phyloP scores from a whole-genome alignment of 1,284 basidiomycete species.

The Kwoniella shivajii region DNA sequence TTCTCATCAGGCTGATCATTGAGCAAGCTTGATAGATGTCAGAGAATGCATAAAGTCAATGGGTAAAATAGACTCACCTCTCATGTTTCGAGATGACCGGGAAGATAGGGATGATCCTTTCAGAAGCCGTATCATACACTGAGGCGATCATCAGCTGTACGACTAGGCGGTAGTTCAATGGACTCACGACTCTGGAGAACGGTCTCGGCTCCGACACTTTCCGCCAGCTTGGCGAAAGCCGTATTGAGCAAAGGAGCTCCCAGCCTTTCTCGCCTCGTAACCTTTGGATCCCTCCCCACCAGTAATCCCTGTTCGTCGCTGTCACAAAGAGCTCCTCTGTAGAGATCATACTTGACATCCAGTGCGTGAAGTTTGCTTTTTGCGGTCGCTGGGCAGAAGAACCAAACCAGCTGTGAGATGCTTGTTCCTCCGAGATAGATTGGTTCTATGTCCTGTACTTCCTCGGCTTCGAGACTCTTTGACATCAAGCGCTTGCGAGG shows the following conservation, averaged over 20 bases:
- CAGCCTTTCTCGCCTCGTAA: background rate
- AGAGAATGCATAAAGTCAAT: background rate
- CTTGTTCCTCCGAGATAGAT: constrained; percentile 9
- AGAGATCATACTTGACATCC: constrained; percentile 6
- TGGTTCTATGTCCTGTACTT: constrained; percentile 10
- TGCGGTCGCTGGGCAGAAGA: background rate
- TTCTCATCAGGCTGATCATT: too few species aligned
- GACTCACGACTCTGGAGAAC: constrained; percentile 2
- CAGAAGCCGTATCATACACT: constrained; percentile 6
- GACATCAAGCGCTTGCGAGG: constrained; percentile 7
- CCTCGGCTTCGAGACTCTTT: background rate
- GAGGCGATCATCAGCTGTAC: background rate
- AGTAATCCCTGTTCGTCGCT: background rate
- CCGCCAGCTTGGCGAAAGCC: constrained; percentile 6
- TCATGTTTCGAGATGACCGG: constrained; percentile 12
- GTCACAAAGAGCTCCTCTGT: constrained; percentile 6
- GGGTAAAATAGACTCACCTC: constrained; percentile 1
- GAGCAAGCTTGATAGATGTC: too few species aligned
- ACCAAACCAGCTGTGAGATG: constrained; percentile 8
- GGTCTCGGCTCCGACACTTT: constrained; percentile 6
- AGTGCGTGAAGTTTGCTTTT: background rate
- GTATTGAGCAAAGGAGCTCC: background rate
- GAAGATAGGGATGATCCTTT: constrained; percentile 7
- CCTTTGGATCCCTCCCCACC: background rate
- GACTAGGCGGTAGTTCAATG: background rate